Conservation (phyloP, 2,329 filamentous ascomycete genomes). For the Neoscytalidium dimidiatum region DNA sequence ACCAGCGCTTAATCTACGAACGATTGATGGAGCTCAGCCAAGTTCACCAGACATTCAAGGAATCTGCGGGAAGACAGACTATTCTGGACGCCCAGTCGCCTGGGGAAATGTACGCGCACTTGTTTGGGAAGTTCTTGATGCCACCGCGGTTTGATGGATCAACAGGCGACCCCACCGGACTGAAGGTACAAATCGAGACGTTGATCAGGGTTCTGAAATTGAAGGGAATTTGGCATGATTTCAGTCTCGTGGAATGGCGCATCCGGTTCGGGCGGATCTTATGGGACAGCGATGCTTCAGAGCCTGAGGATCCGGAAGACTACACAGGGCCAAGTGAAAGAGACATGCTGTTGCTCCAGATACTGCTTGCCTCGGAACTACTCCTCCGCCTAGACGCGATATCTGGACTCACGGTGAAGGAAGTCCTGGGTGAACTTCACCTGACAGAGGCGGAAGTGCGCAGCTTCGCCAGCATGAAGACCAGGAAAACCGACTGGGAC, state of each 20-base stretch:
- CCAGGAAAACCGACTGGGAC: slow-evolving; percentile 59
- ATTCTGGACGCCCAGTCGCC: slow-evolving; percentile 53
- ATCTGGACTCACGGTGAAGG: slow-evolving; percentile 29
- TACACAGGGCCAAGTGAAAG: slow-evolving; percentile 43
- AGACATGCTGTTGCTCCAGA: slow-evolving; percentile 57
- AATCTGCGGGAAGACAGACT: slow-evolving; percentile 57
- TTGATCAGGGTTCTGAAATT: slow-evolving; percentile 66
- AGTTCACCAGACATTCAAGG: slow-evolving; percentile 55
- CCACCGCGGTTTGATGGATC: slow-evolving; percentile 42
- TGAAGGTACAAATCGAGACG: slow-evolving; percentile 70
- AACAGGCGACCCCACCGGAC: slow-evolving; percentile 58
- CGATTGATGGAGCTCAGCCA: slow-evolving; percentile 47
- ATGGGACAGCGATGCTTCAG: slow-evolving; percentile 53
- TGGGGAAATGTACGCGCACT: slow-evolving; percentile 50
- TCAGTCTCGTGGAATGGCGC: slow-evolving; percentile 73
- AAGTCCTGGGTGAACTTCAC: slow-evolving; percentile 40
- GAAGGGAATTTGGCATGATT: slow-evolving; percentile 72
- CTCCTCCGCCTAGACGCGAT: slow-evolving; percentile 56
- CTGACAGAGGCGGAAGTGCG: slow-evolving; percentile 47
- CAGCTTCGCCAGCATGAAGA: slow-evolving; percentile 49
- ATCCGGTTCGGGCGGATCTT: slow-evolving; percentile 72
- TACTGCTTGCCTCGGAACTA: slow-evolving; percentile 57
- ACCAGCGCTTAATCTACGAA: slow-evolving; percentile 35
- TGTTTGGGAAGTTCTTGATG: slow-evolving; percentile 46
- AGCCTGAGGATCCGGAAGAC: slow-evolving; percentile 16